Evolutionary conservation across 495 filamentous ascomycete genomes (phyloP), one percentile per base, ranked within the genome.

Genomic region (Halenospora varia): DNA sequence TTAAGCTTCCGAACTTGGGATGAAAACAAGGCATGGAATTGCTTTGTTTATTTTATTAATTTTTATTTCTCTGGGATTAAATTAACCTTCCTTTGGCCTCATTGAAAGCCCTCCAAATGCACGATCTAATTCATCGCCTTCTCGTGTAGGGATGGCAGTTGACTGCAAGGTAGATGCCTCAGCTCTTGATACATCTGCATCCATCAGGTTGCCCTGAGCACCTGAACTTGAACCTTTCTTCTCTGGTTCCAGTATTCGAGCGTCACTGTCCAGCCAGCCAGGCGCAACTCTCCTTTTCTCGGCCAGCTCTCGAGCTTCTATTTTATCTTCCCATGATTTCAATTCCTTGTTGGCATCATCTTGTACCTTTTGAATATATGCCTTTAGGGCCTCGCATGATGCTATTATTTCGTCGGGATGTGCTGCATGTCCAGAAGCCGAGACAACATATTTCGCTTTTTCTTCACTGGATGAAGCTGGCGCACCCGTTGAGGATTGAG

Each of bases 231-330:
- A 46, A 26, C 19, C 45, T 54, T 67, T 75, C 62, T 73, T 80
- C 68, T 83, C 77, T 3, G 94, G 94, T 73, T 92, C 84, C 47
- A 98, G 70, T 53, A 98, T 73, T 64, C 88, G 82, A 68, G 88
- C 86, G 24, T 96, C 89, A 35, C 89, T 87, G 69, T 98, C 94
- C 64, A 98, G 72, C 89, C 93, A 98, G 0, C 94, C 94, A 15
- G 94, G 94, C 41, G 94, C 94, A 29, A 96, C 79, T 18, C 91
- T 78, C 52, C 94, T 71, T 78, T 96, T 96, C 81, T 97, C 94
- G 29, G 89, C 90, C 55, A 98, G 73, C 56, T 97, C 94, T 48
- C 88, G 78, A 49, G 89, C 84, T 45, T 72, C 71, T 57, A 93
- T 86, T 2, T 77, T 74, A 61, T 84, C 81, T 63, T 93, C 86